Evolutionary conservation across 441 rosid genomes (phyloP).

Genomic region (Kokia cookei): DNA sequence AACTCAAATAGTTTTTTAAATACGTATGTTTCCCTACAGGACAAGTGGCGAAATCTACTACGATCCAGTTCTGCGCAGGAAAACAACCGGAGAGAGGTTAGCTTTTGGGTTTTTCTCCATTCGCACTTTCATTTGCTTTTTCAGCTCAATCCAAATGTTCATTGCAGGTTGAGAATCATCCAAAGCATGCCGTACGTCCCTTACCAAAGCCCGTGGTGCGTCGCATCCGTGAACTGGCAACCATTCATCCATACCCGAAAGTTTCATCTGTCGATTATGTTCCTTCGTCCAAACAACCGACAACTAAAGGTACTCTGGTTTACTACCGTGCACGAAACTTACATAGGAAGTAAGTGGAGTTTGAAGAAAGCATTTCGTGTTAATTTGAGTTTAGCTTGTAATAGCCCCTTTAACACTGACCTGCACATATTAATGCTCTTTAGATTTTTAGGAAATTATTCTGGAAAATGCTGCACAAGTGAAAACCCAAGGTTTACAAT

Average conservation of each 20-base stretch:
- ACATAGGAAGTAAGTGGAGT: constrained; percentile 32
- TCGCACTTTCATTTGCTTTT: background rate
- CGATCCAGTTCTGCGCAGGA: constrained; percentile 47
- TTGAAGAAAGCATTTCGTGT: constrained; percentile 12
- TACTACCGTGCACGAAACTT: constrained; percentile 30
- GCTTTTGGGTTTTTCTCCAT: constrained; percentile 13
- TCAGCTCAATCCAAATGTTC: constrained; percentile 1
- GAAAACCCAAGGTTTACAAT: no score
- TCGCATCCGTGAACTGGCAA: constrained; percentile 65
- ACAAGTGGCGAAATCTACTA: constrained; percentile 96
- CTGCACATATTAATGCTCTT: no score
- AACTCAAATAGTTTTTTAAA: constrained; percentile 4
- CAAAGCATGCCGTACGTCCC: constrained; percentile 32
- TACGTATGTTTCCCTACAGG: constrained; percentile 40
- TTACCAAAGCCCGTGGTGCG: constrained; percentile 52
- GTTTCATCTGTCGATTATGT: background rate
- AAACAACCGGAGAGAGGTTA: constrained; percentile 50
- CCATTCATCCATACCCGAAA: constrained; percentile 68
- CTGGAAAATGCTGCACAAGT: no score
- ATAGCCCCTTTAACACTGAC: no score
- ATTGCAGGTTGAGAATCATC: constrained; percentile 43
- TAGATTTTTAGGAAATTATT: no score
- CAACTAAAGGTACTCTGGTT: constrained; percentile 14
- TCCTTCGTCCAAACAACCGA: constrained; percentile 8
- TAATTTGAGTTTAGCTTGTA: no score